These are phyloP conservation scores for Takashimella koratensis DNA, from an alignment of 1,284 basidiomycete genomes.

Conservation along the genomic window DNA sequence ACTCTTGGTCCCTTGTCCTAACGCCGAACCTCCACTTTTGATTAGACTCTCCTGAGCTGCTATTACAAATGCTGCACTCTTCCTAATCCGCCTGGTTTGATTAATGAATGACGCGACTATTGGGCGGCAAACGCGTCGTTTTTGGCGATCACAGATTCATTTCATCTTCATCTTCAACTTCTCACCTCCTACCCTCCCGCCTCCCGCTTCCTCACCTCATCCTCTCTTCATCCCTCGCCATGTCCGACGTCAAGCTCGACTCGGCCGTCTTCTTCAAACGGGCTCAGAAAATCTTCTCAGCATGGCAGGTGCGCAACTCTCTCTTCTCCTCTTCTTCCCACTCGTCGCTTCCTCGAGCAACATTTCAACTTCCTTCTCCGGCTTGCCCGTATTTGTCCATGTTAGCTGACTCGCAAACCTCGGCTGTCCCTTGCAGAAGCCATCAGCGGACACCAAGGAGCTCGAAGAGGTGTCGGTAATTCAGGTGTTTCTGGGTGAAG, in stretches of 20 bases:
- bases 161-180: not conserved
- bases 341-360: constrained; percentile 2
- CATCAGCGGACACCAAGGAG: constrained; percentile 60
- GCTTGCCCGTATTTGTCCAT: too few relatives aligned
- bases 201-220: not conserved
- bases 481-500: constrained; percentile 76
- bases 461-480: constrained; percentile 57
- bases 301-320: constrained; percentile 63
- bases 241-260: constrained; percentile 55
- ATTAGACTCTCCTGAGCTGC: too few relatives aligned
- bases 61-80: too few relatives aligned
- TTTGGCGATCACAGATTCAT: too few relatives aligned
- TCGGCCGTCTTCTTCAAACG: constrained; percentile 61
- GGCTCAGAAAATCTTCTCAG: constrained; percentile 62
- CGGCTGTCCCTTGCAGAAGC: constrained; percentile 69
- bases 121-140: too few relatives aligned
- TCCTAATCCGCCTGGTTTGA: too few relatives aligned
- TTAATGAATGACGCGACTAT: too few relatives aligned
- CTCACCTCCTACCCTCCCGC: not conserved
- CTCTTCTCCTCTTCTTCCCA: constrained; percentile 8
- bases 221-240: constrained; percentile 18
- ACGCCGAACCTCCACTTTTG: too few relatives aligned
- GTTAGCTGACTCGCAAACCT: too few relatives aligned
- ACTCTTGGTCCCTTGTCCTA: too few relatives aligned
- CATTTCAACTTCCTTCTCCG: not conserved